Percentiles rank a stretch among this genome's conserved stretches.
phyloP scores from a whole-genome alignment of 2,329 filamentous ascomycete genomes.

The Penicillium freii region DNA sequence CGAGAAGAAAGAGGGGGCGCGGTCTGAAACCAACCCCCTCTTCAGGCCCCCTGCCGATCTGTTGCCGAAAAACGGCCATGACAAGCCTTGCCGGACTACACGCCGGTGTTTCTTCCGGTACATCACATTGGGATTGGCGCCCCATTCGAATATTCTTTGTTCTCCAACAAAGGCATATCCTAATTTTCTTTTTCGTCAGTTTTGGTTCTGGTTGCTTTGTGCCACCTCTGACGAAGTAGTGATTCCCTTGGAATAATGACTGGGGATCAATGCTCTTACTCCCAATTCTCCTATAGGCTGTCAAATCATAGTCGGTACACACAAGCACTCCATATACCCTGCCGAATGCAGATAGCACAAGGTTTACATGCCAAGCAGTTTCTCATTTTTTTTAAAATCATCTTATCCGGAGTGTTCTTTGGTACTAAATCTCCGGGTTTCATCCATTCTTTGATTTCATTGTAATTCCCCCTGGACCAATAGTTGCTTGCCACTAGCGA shows the following conservation, averaged over 20 bases:
- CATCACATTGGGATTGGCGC: neutral
- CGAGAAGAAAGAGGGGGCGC: slow-evolving; percentile 7
- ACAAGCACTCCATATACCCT: neutral
- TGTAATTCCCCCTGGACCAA: neutral
- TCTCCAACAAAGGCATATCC: neutral
- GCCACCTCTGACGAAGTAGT: neutral
- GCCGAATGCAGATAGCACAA: neutral
- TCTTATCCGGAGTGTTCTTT: neutral
- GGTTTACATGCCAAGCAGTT: neutral
- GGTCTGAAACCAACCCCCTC: slow-evolving; percentile 4
- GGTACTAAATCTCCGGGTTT: neutral
- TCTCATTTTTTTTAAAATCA: neutral
- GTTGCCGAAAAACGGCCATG: neutral
- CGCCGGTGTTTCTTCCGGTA: slow-evolving; percentile 8
- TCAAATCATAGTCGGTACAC: neutral
- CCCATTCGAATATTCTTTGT: neutral
- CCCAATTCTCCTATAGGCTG: slow-evolving; percentile 4
- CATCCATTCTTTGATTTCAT: neutral
- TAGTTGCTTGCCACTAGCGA: slow-evolving; percentile 3
- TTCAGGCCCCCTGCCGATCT: slow-evolving; percentile 7
- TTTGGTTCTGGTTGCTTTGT: neutral
- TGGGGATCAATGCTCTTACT: neutral
- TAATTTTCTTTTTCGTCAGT: neutral
- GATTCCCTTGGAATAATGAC: neutral
- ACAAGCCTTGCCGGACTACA: slow-evolving; percentile 18